A percentile compares a stretch with the other conserved stretches of the same genome.
Conservation (phyloP, 345 rosid species). For the Populus tremula region DNA sequence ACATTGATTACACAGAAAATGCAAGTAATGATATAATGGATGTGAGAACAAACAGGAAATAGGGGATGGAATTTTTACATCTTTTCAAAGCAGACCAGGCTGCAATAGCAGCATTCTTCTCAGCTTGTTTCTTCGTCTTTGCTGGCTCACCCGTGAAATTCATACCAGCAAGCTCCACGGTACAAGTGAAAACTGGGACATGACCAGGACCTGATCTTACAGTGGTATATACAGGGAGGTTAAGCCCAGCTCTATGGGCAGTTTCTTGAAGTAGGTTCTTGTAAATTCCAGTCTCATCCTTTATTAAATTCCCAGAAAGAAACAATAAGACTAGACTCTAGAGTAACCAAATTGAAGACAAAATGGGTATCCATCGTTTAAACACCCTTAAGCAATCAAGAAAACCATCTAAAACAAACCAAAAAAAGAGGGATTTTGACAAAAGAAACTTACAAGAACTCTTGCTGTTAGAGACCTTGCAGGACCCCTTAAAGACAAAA, state of each 20-base stretch:
- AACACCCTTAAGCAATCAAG: slow-evolving; percentile 1
- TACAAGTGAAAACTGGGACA: slow-evolving; percentile 56
- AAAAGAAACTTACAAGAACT: slow-evolving; percentile 51
- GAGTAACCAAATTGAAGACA: not conserved
- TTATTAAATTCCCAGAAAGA: slow-evolving; percentile 12
- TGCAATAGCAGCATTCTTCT: slow-evolving; percentile 73
- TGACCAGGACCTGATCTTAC: slow-evolving; percentile 76
- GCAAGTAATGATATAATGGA: not conserved
- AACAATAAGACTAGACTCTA: not conserved
- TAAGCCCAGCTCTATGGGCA: slow-evolving; percentile 69
- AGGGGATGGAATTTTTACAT: slow-evolving; percentile 23
- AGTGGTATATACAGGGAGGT: slow-evolving; percentile 61
- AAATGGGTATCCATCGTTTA: not conserved
- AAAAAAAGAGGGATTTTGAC: not conserved
- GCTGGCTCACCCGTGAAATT: slow-evolving; percentile 61
- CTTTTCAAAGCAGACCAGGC: slow-evolving; percentile 74
- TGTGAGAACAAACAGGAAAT: not conserved
- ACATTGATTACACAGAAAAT: not conserved
- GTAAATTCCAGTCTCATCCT: slow-evolving; percentile 81
- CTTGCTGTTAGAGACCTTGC: slow-evolving; percentile 66
- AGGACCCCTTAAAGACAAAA: slow-evolving; percentile 55
- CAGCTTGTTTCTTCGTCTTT: slow-evolving; percentile 77
- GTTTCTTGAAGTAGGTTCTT: slow-evolving; percentile 80
- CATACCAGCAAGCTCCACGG: slow-evolving; percentile 68
- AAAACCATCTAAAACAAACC: not conserved